Base-by-base conservation (phyloP, 345 rosid genomes). In the Moringa oleifera region DNA sequence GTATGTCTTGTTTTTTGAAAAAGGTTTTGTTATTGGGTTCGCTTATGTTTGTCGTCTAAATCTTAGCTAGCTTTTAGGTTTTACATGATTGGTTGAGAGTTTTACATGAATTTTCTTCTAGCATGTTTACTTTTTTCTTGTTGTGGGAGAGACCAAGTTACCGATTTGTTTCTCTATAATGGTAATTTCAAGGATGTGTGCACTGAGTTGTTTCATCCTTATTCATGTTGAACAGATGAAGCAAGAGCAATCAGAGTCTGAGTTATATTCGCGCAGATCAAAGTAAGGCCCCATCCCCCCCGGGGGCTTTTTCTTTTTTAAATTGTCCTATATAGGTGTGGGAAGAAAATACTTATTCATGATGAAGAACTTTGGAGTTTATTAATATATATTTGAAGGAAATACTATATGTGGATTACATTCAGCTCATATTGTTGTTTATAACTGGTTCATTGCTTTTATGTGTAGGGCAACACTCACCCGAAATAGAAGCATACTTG, bases 401-500 rank as follows among this genome's bases (percentile, higher is more conserved):
- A 41, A 11, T 1, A 41, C 47, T 41, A 11, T 28, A 41, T 41
- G 12, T 4, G 17, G 47, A 15, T 11, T 41, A 15, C 12, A 41
- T 51, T 18, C 20, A 33, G 37, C 37, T 33, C 37, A 11, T n/a
- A n/a, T n/a, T n/a, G n/a, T n/a, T n/a, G 11, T 33, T 33, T 7
- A 51, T 51, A 6, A 20, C 54, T 6, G 6, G 2, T 51, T 1
- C 15, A n/a, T 51, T 7, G 20, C 36, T 57, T 61, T 21, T 51
- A 52, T 52, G 33, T 57, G 23, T 52, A 86, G 94, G 86, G 56
- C 63, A 71, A 28, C 53, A 57, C 53, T 68, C 18, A 20, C 63
- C 41, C 59, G 63, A 64, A 67, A 69, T 67, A 84, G 81, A 68
- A 74, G 77, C 65, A 77, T 90, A 36, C 72, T 90, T 71, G 81